Conservation (phyloP, 352 stramenopile species). For the Globisporangium cederbergense region DNA sequence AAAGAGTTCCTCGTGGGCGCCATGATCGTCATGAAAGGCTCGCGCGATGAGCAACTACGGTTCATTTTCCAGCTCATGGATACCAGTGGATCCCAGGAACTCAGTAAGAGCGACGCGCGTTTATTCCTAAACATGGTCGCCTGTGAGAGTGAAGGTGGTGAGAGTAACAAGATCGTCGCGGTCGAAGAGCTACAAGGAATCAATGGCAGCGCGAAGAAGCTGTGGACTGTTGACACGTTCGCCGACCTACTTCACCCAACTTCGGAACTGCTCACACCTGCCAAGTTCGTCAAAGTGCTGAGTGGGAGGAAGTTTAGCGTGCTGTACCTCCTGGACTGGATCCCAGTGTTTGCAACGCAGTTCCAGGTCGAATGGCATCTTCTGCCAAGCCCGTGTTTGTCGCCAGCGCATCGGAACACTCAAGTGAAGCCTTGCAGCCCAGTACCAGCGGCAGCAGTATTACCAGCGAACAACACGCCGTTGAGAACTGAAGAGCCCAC, state of each 20-base stretch:
- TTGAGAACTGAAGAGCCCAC: neutral
- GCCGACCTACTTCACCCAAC: conserved; percentile 18
- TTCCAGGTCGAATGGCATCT: conserved; percentile 18
- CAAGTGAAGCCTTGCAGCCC: neutral
- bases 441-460: neutral
- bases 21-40: conserved; percentile 27
- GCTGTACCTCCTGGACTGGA: conserved; percentile 33
- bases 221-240: conserved; percentile 22
- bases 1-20: conserved; percentile 39
- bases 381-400: neutral
- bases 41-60: conserved; percentile 37
- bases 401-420: conserved; percentile 4
- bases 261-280: conserved; percentile 12
- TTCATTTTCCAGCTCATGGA: conserved; percentile 44
- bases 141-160: neutral
- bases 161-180: conserved; percentile 22
- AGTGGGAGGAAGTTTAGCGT: conserved; percentile 11
- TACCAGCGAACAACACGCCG: neutral
- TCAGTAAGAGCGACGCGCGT: conserved; percentile 25
- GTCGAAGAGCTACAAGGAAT: conserved; percentile 10
- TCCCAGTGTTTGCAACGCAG: conserved; percentile 26
- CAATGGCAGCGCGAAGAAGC: neutral
- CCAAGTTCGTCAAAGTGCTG: conserved; percentile 28
- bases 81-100: conserved; percentile 11
- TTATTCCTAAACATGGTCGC: conserved; percentile 24